A percentile compares a stretch with the other conserved stretches of the same genome.
These are phyloP conservation scores for Opeltia flavorubescens DNA, from an alignment of 495 filamentous ascomycete species.

Conservation along the genomic window DNA sequence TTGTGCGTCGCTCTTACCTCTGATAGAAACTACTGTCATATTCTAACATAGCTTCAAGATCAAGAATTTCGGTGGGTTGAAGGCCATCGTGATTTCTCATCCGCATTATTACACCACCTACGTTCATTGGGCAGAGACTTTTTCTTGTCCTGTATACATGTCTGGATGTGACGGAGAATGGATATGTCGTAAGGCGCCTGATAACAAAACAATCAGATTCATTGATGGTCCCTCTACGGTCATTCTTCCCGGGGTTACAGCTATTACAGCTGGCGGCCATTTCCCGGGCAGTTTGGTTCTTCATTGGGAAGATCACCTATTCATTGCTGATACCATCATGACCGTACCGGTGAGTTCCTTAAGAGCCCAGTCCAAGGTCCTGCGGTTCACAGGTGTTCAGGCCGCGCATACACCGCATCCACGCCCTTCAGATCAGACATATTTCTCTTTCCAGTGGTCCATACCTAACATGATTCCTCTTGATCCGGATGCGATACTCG, in stretches of 20 bases:
- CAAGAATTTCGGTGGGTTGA: conserved; percentile 27
- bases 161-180: conserved; percentile 48
- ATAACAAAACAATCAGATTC: conserved; percentile 11
- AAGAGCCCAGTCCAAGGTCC: no score
- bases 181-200: conserved; percentile 28
- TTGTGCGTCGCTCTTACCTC: conserved; percentile 15
- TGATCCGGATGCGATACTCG: conserved; percentile 20
- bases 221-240: conserved; percentile 15
- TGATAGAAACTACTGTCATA: background rate
- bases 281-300: conserved; percentile 57
- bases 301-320: conserved; percentile 40
- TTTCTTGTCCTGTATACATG: conserved; percentile 50
- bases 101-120: conserved; percentile 68
- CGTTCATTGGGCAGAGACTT: conserved; percentile 47
- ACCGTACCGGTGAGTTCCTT: conserved; percentile 49
- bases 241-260: conserved; percentile 39
- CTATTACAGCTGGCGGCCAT: conserved; percentile 57
- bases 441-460: conserved; percentile 64
- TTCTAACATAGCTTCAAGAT: conserved; percentile 1
- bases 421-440: conserved; percentile 41
- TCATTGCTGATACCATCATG: conserved; percentile 59
- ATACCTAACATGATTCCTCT: conserved; percentile 73
- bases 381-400: no score
- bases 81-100: conserved; percentile 66
- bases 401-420: conserved; percentile 17